Conservation (phyloP, 345 rosid genomes). For the Gossypium ekmanianum region DNA sequence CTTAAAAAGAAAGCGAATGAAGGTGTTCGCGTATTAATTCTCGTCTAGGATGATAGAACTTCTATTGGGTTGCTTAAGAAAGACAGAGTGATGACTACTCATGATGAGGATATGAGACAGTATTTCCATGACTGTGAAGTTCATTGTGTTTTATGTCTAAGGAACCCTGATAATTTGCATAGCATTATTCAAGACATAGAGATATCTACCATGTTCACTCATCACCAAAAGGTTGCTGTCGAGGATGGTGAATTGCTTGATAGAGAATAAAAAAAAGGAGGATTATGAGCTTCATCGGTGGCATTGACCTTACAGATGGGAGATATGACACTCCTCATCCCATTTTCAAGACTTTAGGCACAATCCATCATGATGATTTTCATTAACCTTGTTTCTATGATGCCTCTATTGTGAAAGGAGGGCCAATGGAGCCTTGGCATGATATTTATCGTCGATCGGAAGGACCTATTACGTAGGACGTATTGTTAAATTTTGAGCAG, state of each 20-base stretch:
- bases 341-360: constrained; percentile 14
- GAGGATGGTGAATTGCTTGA: constrained; percentile 34
- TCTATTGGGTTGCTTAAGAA: constrained; percentile 40
- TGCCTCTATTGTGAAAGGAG: constrained; percentile 11
- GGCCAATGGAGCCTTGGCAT: constrained; percentile 24
- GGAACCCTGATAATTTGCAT: constrained; percentile 41
- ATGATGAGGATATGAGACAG: constrained; percentile 46
- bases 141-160: constrained; percentile 49
- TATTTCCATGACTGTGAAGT: constrained; percentile 41
- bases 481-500: constrained; percentile 19
- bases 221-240: constrained; percentile 52
- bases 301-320: constrained; percentile 56
- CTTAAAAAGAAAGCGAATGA: constrained; percentile 46
- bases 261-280: constrained; percentile 32
- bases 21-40: constrained; percentile 51
- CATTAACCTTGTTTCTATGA: constrained; percentile 6
- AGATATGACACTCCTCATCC: constrained; percentile 45
- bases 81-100: constrained; percentile 58
- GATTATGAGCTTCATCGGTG: constrained; percentile 54
- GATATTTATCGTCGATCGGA: constrained; percentile 9
- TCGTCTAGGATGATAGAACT: constrained; percentile 35
- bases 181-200: constrained; percentile 39
- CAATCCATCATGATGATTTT: constrained; percentile 16
- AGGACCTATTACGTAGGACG: constrained; percentile 10
- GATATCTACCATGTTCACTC: constrained; percentile 46